phyloP scores from a whole-genome alignment of 2,329 filamentous ascomycete species.

The Rhexocercosporidium sp. region DNA sequence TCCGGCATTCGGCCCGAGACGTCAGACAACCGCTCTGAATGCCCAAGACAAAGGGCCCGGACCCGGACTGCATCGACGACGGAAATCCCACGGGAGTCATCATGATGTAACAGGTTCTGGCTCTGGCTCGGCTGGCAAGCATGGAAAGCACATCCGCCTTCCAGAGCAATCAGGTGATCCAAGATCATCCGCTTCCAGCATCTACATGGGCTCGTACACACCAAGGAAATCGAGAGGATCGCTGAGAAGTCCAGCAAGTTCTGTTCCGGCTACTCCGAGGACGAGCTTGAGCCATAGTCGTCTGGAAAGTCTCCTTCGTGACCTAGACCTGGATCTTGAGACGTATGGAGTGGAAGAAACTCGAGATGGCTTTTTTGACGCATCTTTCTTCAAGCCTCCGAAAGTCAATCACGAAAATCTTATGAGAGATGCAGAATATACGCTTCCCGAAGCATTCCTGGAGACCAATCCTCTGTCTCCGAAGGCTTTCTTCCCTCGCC shows the following conservation, averaged over 20 bases:
- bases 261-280: conserved; percentile 37
- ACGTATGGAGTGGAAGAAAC: conserved; percentile 50
- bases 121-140: conserved; percentile 9
- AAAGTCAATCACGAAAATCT: conserved; percentile 47
- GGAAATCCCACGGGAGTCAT: conserved; percentile 17
- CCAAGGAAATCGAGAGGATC: conserved; percentile 38
- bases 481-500: conserved; percentile 52
- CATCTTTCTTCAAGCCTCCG: conserved; percentile 48
- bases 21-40: conserved; percentile 16
- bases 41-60: conserved; percentile 19
- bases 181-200: conserved; percentile 35
- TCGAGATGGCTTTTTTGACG: conserved; percentile 51
- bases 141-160: conserved; percentile 38
- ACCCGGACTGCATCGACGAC: conserved; percentile 30
- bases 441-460: conserved; percentile 53
- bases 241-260: conserved; percentile 31
- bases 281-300: conserved; percentile 40
- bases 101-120: not conserved
- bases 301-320: conserved; percentile 41
- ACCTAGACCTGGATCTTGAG: conserved; percentile 45
- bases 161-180: conserved; percentile 30
- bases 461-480: conserved; percentile 54
- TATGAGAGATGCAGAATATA: conserved; percentile 48
- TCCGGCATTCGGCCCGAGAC: conserved; percentile 23
- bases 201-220: conserved; percentile 44